Evolutionary conservation across 306 rosid genomes (phyloP).

Genomic region (Arachis hypogaea): DNA sequence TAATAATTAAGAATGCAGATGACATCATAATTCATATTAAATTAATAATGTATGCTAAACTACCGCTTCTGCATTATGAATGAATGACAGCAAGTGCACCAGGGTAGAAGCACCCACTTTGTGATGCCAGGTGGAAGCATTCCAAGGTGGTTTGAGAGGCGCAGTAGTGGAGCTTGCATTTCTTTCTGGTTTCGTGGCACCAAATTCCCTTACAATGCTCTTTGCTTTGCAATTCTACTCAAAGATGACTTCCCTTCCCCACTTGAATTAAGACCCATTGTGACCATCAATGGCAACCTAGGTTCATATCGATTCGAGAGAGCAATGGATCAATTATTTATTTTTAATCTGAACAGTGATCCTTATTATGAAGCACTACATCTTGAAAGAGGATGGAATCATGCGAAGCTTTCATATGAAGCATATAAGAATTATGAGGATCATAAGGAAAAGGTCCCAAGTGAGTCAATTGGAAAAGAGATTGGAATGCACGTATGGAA

Average conservation of each 20-base stretch:
- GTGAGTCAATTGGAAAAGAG: neutral
- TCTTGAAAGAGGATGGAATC: neutral
- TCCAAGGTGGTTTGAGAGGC: neutral
- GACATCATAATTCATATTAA: neutral
- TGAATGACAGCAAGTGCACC: neutral
- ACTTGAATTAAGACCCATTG: neutral
- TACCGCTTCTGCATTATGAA: neutral
- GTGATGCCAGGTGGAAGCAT: neutral
- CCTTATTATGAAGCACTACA: neutral
- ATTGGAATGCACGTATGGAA: neutral
- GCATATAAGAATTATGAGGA: no score
- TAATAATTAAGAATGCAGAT: neutral
- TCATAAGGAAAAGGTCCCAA: neutral
- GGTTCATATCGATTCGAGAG: no score
- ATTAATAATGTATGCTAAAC: no score
- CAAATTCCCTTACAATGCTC: neutral
- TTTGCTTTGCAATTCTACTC: neutral
- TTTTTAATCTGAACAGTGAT: neutral
- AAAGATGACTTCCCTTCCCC: neutral
- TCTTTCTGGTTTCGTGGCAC: slow-evolving; percentile 2
- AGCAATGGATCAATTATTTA: neutral
- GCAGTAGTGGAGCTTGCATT: neutral
- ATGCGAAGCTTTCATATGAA: neutral
- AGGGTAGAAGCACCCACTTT: neutral
- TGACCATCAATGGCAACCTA: neutral